phyloP scores from a whole-genome alignment of 495 filamentous ascomycete genomes.

The Cenococcum geophilum region DNA sequence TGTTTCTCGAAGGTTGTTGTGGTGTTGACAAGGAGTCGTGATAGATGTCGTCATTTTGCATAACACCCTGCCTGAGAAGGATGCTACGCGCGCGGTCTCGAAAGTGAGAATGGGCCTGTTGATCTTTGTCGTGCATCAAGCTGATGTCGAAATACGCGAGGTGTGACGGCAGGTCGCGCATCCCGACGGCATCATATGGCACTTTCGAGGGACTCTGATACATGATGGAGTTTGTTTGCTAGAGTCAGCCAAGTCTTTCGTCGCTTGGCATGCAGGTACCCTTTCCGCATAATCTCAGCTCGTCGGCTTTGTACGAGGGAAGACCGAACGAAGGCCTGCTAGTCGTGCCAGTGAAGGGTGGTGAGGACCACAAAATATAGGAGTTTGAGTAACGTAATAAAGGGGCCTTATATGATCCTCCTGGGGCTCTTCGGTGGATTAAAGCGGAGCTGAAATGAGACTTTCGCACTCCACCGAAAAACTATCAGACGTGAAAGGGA shows the following conservation, averaged over 20 bases:
- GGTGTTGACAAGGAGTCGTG: background rate
- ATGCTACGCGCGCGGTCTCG: conserved; percentile 3
- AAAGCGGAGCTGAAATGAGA: conserved; percentile 7
- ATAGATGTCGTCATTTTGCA: conserved; percentile 8
- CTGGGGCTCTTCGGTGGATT: conserved; percentile 1
- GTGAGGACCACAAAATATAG: background rate
- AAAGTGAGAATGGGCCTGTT: background rate
- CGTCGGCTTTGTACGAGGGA: background rate
- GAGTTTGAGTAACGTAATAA: background rate
- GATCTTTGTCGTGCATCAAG: background rate
- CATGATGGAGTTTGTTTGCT: background rate
- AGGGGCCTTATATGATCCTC: background rate
- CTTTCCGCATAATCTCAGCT: background rate
- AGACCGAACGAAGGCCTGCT: background rate
- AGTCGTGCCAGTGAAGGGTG: background rate
- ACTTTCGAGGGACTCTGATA: background rate
- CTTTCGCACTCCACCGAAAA: background rate
- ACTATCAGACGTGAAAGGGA: background rate
- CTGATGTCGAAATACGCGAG: background rate
- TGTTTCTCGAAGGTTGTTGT: background rate
- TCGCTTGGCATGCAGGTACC: background rate
- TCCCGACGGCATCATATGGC: background rate
- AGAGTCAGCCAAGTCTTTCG: background rate
- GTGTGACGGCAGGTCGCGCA: background rate
- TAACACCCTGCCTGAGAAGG: background rate